phyloP scores from a whole-genome alignment of 73 alveolate genomes.

The Stentor roeselii region DNA sequence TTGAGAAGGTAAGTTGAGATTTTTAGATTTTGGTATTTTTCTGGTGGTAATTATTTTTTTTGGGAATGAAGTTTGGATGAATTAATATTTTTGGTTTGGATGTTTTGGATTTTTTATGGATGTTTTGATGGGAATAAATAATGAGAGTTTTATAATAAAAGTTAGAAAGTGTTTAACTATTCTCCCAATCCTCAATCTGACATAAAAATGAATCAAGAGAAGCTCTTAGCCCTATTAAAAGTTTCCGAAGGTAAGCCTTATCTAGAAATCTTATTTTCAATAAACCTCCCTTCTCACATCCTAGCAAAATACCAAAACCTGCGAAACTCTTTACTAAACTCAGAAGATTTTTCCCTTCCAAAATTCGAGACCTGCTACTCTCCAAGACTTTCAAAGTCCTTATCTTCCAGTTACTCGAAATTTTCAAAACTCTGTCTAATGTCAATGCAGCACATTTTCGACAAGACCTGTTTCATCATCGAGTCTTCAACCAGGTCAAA shows the following conservation, averaged over 20 bases:
- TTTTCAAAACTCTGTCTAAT: background rate
- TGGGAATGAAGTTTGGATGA: no score
- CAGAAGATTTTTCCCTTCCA: background rate
- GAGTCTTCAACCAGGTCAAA: background rate
- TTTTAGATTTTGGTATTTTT: no score
- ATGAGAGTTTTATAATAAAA: no score
- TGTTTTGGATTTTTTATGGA: no score
- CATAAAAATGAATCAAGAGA: background rate
- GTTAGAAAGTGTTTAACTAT: no score
- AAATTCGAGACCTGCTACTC: background rate
- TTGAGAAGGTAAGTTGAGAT: no score
- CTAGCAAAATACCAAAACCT: background rate
- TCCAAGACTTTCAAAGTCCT: background rate
- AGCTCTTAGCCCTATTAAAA: background rate
- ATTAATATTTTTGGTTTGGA: no score
- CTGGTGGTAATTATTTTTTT: no score
- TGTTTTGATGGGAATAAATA: no score
- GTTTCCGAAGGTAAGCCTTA: background rate
- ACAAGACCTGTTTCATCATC: background rate
- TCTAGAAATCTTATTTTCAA: background rate
- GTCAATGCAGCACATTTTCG: background rate
- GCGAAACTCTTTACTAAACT: background rate
- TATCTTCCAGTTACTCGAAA: no score
- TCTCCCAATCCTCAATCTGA: no score
- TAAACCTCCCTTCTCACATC: background rate